Evolutionary conservation across 139 green algal genomes (phyloP), one percentile per base, ranked within the genome.

Genomic region (Chlorella ohadii): DNA sequence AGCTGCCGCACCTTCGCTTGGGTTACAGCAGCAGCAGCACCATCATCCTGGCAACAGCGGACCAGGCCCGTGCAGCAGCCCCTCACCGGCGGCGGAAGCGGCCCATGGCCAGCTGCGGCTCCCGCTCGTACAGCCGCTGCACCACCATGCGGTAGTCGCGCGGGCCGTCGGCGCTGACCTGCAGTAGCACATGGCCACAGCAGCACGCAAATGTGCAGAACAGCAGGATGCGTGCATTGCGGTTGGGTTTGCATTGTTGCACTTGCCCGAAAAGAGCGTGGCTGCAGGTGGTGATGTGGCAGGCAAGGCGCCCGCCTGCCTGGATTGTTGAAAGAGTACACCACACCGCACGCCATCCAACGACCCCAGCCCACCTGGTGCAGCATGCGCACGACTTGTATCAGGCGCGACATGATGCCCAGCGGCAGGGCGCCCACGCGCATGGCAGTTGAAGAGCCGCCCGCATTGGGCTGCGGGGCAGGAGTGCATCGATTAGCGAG

Each of bases 311-410:
- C n/a, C n/a, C n/a, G n/a, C n/a, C n/a, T n/a, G n/a, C n/a, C n/a
- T n/a, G n/a, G n/a, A n/a, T n/a, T n/a, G n/a, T n/a, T n/a, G n/a
- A n/a, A n/a, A n/a, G n/a, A n/a, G n/a, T n/a, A n/a, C n/a, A n/a
- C 55, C 17, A 27, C 34, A 65, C 31, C 31, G 23, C n/a, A 17
- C n/a, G 0, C 17, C 34, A 22, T 64, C 44, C 74, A 55, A 38
- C 73, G 6, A 28, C 23, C 72, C 28, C 61, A 5, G 34, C 67
- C 73, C 66, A 87, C 79, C 72, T 82, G 80, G 84, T 97, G 92
- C 88, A 98, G 78, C 71, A 98, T 80, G 27, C 86, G 78, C 87
- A 97, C 85, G 27, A 90, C 81, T 7, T 88, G 91, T 38, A 98
- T 86, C 51, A 97, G 87, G 38, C 91, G 88, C 19, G 88, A 92